phyloP scores from a whole-genome alignment of 164 flowering plant species.

The Paratinospora sagittata region DNA sequence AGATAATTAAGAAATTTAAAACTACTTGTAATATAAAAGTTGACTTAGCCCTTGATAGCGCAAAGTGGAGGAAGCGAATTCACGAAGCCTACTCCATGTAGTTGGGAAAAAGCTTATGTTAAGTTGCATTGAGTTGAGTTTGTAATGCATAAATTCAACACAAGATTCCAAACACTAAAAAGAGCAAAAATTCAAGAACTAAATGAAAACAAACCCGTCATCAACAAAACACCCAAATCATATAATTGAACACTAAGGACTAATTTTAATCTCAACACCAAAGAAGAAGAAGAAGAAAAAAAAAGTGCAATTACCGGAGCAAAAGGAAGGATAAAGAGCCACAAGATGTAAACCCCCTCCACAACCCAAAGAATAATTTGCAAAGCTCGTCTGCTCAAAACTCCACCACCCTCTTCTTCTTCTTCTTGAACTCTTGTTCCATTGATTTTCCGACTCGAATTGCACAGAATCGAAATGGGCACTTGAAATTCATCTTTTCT shows the following conservation, averaged over 20 bases:
- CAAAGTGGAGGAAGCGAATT: no score
- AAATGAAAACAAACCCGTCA: no score
- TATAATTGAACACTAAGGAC: not conserved
- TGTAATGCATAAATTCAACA: no score
- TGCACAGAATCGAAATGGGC: conserved; percentile 13
- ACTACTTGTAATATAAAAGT: no score
- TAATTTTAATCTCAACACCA: not conserved
- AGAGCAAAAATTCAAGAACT: no score
- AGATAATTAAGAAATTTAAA: no score
- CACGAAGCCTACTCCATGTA: no score
- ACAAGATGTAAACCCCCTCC: conserved; percentile 67
- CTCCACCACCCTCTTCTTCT: conserved; percentile 23
- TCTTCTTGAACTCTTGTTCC: not conserved
- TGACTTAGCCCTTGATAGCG: no score
- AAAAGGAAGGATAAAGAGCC: conserved; percentile 93
- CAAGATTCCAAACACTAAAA: no score
- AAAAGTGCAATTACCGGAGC: conserved; percentile 53
- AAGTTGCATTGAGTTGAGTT: no score
- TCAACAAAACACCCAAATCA: not conserved
- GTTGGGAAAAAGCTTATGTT: no score
- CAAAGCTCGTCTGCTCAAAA: conserved; percentile 15
- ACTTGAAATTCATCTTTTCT: not conserved
- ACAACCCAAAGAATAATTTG: conserved; percentile 53
- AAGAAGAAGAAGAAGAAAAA: not conserved
- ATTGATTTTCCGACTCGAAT: conserved; percentile 25